Conservation (phyloP, 495 filamentous ascomycete species). For the Glarea lozoyensis region DNA sequence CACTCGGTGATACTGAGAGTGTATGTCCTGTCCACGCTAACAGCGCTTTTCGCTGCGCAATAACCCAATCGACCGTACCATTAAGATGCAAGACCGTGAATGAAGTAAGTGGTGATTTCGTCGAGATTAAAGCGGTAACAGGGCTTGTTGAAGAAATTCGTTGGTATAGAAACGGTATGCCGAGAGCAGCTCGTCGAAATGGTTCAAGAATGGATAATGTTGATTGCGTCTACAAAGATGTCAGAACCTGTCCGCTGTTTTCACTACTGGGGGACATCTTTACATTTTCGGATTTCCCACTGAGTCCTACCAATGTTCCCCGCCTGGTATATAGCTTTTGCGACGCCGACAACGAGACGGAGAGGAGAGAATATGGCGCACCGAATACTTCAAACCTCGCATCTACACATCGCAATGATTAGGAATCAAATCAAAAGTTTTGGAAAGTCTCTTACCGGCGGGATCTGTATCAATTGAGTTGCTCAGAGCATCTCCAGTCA, state of each 20-base stretch:
- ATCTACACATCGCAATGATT: slow-evolving; percentile 43
- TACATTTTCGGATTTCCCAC: slow-evolving; percentile 87
- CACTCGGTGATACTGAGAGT: slow-evolving; percentile 60
- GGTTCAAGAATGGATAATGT: slow-evolving; percentile 82
- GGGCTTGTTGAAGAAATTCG: slow-evolving; percentile 76
- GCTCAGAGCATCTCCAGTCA: slow-evolving; percentile 34
- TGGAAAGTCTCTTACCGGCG: slow-evolving; percentile 17
- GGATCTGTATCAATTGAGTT: slow-evolving; percentile 23
- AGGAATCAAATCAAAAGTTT: not conserved
- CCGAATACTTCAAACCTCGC: slow-evolving; percentile 90
- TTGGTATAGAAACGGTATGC: slow-evolving; percentile 93
- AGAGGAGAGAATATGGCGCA: slow-evolving; percentile 82
- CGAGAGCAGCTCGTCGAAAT: slow-evolving; percentile 62
- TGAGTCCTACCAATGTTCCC: slow-evolving; percentile 82
- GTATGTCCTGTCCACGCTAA: slow-evolving; percentile 96
- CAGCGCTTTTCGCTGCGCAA: slow-evolving; percentile 74
- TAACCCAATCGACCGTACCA: slow-evolving; percentile 93
- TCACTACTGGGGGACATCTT: slow-evolving; percentile 14
- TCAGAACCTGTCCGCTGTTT: slow-evolving; percentile 1
- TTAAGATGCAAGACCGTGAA: slow-evolving; percentile 83
- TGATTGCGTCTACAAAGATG: slow-evolving; percentile 54
- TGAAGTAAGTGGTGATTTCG: slow-evolving; percentile 73
- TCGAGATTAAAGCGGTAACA: slow-evolving; percentile 76
- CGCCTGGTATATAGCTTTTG: slow-evolving; percentile 86
- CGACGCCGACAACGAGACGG: slow-evolving; percentile 83